phyloP scores from a whole-genome alignment of 495 filamentous ascomycete genomes.

The Aspergillus panamensis region DNA sequence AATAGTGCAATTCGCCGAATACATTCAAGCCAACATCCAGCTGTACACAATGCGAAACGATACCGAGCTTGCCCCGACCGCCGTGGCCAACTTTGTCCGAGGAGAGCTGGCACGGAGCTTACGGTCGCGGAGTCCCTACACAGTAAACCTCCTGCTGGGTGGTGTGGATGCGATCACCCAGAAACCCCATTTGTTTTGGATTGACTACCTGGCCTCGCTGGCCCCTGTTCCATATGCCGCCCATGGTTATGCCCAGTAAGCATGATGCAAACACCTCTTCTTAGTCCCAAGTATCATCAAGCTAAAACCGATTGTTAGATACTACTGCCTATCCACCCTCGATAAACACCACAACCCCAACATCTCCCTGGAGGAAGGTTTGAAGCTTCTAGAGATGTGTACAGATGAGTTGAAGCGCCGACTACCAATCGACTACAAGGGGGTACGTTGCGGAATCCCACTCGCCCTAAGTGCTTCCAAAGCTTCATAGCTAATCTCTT shows the following conservation, averaged over 20 bases:
- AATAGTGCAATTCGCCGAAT: slow-evolving; percentile 97
- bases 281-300: not conserved
- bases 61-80: slow-evolving; percentile 81
- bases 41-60: slow-evolving; percentile 98
- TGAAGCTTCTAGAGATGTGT: slow-evolving; percentile 89
- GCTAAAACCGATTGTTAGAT: slow-evolving; percentile 47
- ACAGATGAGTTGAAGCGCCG: slow-evolving; percentile 93
- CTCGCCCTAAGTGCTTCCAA: not conserved
- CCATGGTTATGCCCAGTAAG: slow-evolving; percentile 95
- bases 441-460: slow-evolving; percentile 45
- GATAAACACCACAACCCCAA: slow-evolving; percentile 98
- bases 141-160: slow-evolving; percentile 90
- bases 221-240: slow-evolving; percentile 91
- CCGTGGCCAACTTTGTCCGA: slow-evolving; percentile 87
- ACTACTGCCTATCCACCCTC: slow-evolving; percentile 92
- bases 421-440: slow-evolving; percentile 98
- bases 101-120: slow-evolving; percentile 86
- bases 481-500: slow-evolving; percentile 20
- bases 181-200: slow-evolving; percentile 90
- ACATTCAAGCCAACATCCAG: slow-evolving; percentile 96
- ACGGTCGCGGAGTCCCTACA: slow-evolving; percentile 88
- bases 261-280: slow-evolving; percentile 17
- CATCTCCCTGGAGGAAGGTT: slow-evolving; percentile 79
- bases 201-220: slow-evolving; percentile 90
- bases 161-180: slow-evolving; percentile 84